Percentiles rank a stretch among this genome's conserved stretches.
These are phyloP conservation scores for Macadamia integrifolia DNA, from an alignment of 164 flowering plant genomes.

Conservation along the genomic window DNA sequence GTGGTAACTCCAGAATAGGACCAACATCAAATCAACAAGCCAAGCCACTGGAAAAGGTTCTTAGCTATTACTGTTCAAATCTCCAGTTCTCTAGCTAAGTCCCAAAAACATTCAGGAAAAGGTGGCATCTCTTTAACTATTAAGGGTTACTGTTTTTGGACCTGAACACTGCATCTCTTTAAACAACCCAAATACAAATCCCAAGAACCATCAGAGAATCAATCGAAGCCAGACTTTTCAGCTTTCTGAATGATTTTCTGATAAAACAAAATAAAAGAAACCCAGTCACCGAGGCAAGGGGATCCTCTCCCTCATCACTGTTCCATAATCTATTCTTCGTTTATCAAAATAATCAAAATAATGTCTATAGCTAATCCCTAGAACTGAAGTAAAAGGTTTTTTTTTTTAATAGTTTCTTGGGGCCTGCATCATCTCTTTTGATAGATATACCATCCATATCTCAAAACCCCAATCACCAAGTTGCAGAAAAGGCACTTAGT, in stretches of 20 bases:
- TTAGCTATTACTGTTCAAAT: constrained; percentile 1
- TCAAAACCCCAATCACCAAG: constrained; percentile 1
- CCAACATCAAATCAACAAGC: constrained; percentile 34
- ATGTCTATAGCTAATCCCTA: not conserved
- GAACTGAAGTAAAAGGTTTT: constrained; percentile 1
- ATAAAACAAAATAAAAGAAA: not conserved
- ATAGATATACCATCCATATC: not conserved
- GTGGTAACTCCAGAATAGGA: constrained; percentile 37
- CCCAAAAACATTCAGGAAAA: constrained; percentile 31
- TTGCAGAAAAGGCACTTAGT: not conserved
- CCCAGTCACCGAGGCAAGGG: constrained; percentile 15
- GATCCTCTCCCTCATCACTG: constrained; percentile 29
- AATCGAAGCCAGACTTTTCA: constrained; percentile 15
- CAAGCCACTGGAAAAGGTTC: constrained; percentile 68
- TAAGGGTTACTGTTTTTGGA: constrained; percentile 2
- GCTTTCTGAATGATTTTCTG: constrained; percentile 26
- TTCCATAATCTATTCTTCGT: not conserved
- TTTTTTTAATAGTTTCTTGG: not conserved
- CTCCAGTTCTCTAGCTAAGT: constrained; percentile 12
- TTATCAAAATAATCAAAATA: not conserved
- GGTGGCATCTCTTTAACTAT: constrained; percentile 20
- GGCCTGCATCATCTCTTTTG: not conserved
- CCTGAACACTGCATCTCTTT: constrained; percentile 12
- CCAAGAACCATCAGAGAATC: constrained; percentile 39
- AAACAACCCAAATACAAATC: constrained; percentile 27